A percentile compares a stretch with the other conserved stretches of the same genome.
These are phyloP conservation scores for Ustilago crameri DNA, from an alignment of 1,284 basidiomycete species.

Conservation along the genomic window DNA sequence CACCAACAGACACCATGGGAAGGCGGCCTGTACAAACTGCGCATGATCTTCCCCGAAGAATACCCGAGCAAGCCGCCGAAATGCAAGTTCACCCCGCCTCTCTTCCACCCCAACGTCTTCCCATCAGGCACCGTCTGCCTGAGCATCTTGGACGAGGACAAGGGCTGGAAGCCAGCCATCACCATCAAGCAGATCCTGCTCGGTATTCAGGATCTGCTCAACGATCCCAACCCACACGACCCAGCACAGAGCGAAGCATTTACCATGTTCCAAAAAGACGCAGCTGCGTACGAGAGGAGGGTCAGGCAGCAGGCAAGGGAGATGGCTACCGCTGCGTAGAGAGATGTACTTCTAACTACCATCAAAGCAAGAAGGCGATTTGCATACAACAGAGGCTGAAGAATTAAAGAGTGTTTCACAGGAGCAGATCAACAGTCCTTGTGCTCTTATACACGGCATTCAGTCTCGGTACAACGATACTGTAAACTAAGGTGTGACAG, in stretches of 20 bases:
- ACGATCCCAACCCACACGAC: constrained; percentile 93
- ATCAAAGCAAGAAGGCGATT: neutral
- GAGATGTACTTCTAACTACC: neutral
- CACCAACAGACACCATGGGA: constrained; percentile 89
- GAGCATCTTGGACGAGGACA: constrained; percentile 98
- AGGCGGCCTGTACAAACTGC: constrained; percentile 90
- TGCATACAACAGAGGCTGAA: neutral
- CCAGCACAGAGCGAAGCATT: constrained; percentile 97
- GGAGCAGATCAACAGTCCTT: too few relatives aligned
- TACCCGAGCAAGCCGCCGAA: constrained; percentile 96
- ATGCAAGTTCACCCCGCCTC: constrained; percentile 95
- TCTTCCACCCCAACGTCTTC: constrained; percentile 99
- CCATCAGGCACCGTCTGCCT: constrained; percentile 98
- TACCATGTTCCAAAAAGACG: constrained; percentile 83
- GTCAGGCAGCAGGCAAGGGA: constrained; percentile 53
- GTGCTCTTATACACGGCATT: too few relatives aligned
- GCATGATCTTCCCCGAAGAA: constrained; percentile 74
- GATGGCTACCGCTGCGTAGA: constrained; percentile 42
- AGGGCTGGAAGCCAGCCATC: constrained; percentile 98
- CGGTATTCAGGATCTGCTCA: constrained; percentile 91
- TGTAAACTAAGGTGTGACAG: too few relatives aligned
- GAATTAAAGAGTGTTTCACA: too few relatives aligned
- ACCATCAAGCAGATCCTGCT: constrained; percentile 98
- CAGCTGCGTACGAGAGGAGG: constrained; percentile 60
- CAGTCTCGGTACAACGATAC: too few relatives aligned